These are phyloP conservation scores for Sequoiadendron giganteum DNA, from an alignment of 75 land plant genomes.

Conservation along the genomic window DNA sequence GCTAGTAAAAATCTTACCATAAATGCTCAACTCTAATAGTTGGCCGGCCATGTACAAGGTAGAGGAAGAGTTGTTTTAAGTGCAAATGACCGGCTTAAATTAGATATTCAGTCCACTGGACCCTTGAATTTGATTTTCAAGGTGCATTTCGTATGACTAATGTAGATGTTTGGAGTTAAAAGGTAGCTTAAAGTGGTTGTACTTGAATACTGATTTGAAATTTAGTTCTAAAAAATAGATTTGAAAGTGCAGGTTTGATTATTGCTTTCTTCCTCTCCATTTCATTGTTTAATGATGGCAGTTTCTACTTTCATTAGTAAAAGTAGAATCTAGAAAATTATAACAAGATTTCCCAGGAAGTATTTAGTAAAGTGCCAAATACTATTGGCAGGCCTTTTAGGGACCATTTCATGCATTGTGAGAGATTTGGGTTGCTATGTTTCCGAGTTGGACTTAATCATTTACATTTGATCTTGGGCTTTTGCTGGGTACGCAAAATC, in stretches of 20 bases:
- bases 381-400: background rate
- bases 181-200: background rate
- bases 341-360: background rate
- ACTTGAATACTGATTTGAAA: background rate
- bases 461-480: constrained; percentile 1
- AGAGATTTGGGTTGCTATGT: background rate
- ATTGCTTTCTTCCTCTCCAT: background rate
- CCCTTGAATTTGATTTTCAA: background rate
- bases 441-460: background rate
- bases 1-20: background rate
- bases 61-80: background rate
- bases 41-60: background rate
- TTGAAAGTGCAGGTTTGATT: background rate
- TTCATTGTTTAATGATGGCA: background rate
- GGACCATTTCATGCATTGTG: background rate
- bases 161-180: background rate
- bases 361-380: background rate
- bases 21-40: background rate
- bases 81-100: background rate
- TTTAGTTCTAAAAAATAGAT: background rate
- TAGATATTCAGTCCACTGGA: background rate
- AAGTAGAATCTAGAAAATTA: too few relatives aligned
- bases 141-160: background rate
- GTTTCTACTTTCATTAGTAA: too few relatives aligned
- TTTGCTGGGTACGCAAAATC: background rate